phyloP scores from a whole-genome alignment of 768 basidiomycete genomes.

The Amanita inopinata region DNA sequence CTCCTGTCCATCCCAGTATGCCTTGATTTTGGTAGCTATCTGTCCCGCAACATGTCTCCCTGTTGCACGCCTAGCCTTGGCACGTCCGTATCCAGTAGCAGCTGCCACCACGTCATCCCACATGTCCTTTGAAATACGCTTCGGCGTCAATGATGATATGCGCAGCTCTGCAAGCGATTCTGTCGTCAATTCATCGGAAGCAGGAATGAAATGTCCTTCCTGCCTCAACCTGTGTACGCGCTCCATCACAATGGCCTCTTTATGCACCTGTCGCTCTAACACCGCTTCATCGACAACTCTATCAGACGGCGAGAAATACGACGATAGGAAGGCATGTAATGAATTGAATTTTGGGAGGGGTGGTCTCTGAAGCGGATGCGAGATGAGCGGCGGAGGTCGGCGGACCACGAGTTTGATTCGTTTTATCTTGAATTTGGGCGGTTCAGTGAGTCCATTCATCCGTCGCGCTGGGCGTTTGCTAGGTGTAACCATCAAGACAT shows the following conservation, averaged over 20 bases:
- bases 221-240: constrained; percentile 23
- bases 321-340: constrained; percentile 45
- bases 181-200: constrained; percentile 19
- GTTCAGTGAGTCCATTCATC: neutral
- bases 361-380: constrained; percentile 63
- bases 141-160: constrained; percentile 19
- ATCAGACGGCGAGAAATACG: constrained; percentile 48
- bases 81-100: constrained; percentile 21
- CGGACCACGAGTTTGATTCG: constrained; percentile 63
- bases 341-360: constrained; percentile 42
- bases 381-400: constrained; percentile 45
- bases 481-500: neutral
- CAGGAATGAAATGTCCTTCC: constrained; percentile 31
- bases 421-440: constrained; percentile 34
- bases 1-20: constrained; percentile 66
- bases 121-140: constrained; percentile 30
- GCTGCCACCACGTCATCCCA: constrained; percentile 56
- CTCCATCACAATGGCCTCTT: constrained; percentile 9
- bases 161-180: constrained; percentile 13
- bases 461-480: constrained; percentile 1
- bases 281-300: constrained; percentile 32
- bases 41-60: constrained; percentile 34
- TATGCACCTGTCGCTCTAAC: constrained; percentile 25
- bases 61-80: constrained; percentile 20
- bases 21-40: constrained; percentile 58